Evolutionary conservation across 2,329 filamentous ascomycete genomes (phyloP), one percentile per base, ranked within the genome.

Genomic region (Botrytis sinoallii): DNA sequence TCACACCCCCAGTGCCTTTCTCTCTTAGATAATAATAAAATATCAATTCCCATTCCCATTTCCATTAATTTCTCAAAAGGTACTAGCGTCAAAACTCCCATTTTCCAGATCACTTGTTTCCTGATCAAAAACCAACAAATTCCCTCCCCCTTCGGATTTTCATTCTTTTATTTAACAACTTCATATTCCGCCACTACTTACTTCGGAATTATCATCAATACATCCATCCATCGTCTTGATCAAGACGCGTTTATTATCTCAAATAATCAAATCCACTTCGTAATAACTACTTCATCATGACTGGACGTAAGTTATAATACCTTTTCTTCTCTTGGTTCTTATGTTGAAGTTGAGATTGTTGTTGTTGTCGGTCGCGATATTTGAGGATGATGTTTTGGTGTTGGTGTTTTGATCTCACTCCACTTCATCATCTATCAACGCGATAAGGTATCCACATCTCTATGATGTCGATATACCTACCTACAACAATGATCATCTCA

Each of bases 271-370:
- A 71, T 65, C 69, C 61, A 81, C 76, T 75, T 75, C 77, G 77
- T 80, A 77, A 77, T 63, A 63, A 78, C 79, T 70, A 35, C 40
- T 81, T 85, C 85, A 88, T 82, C 79, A 88, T 88, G 86, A 86
- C 86, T 88, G 86, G 86, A 85, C 86, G 86, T 87, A 83, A 87
- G 86, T 70, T 44, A 32, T 38, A 32, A 46, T 87, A 79, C 64
- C 42, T 67, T 63, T 74, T 77, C 73, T 75, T 71, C 69, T 74
- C 32, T 76, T 76, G 76, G n/a, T 57, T 57, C n/a, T 42, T 22
- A 29, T 59, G 59, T 25, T 52, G 69, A 38, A 35, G 22, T 71
- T 29, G 22, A n/a, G 22, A 86, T 93, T 94, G 38, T 71, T 46
- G 70, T 67, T 55, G 69, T 69, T 38, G 40, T 48, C 61, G 65